A percentile compares a stretch with the other conserved stretches of the same genome.
Evolutionary conservation across 768 basidiomycete species (phyloP).

Genomic region (Mycena capillaripes): DNA sequence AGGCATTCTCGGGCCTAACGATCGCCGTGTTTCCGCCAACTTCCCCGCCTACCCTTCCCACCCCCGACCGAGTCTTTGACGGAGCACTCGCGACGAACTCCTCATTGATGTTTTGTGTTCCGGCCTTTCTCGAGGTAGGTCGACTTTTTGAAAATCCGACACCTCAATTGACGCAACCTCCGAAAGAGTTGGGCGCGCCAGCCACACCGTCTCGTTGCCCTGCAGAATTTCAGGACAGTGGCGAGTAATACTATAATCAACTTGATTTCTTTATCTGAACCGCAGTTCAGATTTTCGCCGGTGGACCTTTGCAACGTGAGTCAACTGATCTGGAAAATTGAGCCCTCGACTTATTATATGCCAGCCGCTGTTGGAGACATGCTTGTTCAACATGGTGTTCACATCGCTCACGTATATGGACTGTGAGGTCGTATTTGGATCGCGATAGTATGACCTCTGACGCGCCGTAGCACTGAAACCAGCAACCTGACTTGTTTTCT

Average conservation of each 20-base stretch:
- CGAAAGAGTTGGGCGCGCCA: constrained; percentile 42
- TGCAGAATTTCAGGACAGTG: constrained; percentile 38
- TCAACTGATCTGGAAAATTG: neutral
- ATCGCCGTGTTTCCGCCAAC: constrained; percentile 26
- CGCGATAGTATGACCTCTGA: neutral
- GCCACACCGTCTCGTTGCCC: constrained; percentile 28
- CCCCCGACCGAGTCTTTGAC: constrained; percentile 40
- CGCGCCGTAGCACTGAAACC: constrained; percentile 38
- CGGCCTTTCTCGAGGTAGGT: constrained; percentile 42
- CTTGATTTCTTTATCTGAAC: neutral
- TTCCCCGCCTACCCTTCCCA: constrained; percentile 36
- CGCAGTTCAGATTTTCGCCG: constrained; percentile 40
- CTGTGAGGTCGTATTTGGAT: constrained; percentile 40
- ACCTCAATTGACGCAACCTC: neutral
- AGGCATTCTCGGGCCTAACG: constrained; percentile 34
- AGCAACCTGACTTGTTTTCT: neutral
- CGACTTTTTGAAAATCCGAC: neutral
- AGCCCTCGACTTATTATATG: neutral
- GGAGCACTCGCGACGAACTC: constrained; percentile 37
- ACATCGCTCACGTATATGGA: constrained; percentile 51
- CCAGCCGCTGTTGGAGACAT: constrained; percentile 39
- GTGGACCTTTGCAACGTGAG: constrained; percentile 43
- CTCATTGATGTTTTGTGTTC: constrained; percentile 42
- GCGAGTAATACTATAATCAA: no score
- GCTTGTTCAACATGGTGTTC: constrained; percentile 35